Evolutionary conservation across 1,284 basidiomycete species (phyloP).

Genomic region (Papiliotrema nemorosa): DNA sequence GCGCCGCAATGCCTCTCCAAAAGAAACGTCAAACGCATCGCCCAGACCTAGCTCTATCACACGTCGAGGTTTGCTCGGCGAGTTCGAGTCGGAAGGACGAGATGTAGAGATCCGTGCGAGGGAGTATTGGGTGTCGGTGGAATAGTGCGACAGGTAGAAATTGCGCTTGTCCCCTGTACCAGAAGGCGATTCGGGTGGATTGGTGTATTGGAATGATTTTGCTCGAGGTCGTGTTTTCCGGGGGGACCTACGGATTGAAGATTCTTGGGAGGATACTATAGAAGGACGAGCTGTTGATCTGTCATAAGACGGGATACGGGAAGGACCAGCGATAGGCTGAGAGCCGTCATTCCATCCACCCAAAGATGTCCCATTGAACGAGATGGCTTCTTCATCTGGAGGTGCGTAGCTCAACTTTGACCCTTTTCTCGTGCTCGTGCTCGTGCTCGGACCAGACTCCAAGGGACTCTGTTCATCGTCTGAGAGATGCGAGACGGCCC

Average conservation of each 20-base stretch:
- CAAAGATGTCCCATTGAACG: no score
- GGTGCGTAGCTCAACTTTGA: no score
- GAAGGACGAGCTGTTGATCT: not conserved
- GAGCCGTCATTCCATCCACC: no score
- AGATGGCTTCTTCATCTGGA: no score
- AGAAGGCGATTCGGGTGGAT: not conserved
- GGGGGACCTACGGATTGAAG: no score
- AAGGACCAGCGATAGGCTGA: not conserved
- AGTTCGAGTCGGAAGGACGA: not conserved
- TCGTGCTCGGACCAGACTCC: no score
- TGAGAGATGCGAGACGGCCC: constrained; percentile 29
- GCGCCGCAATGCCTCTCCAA: constrained; percentile 43
- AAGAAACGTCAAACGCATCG: constrained; percentile 40
- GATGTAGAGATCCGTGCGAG: constrained; percentile 12
- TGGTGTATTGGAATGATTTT: not conserved
- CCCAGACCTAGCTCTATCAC: constrained; percentile 43
- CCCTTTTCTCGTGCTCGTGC: no score
- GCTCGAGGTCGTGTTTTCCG: not conserved
- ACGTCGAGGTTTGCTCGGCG: constrained; percentile 4
- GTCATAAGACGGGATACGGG: not conserved
- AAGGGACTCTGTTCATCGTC: constrained; percentile 1
- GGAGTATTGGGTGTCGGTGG: constrained; percentile 47
- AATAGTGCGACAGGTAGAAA: constrained; percentile 45
- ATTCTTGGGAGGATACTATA: not conserved
- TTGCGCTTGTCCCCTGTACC: constrained; percentile 1